These are phyloP conservation scores for Elsinoe arachidis DNA, from an alignment of 2,329 filamentous ascomycete genomes.

Conservation along the genomic window DNA sequence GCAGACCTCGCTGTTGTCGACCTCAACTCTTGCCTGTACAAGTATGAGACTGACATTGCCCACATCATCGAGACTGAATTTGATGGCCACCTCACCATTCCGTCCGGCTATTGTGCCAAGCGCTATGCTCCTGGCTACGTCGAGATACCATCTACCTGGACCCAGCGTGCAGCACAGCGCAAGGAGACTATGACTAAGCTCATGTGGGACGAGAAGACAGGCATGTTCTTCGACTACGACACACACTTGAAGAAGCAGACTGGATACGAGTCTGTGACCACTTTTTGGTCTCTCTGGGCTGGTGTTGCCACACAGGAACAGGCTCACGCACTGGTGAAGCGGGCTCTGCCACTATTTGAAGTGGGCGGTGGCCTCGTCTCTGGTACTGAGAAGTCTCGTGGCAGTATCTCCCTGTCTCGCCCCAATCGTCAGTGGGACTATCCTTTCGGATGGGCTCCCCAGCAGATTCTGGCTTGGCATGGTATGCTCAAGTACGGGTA, in stretches of 20 bases:
- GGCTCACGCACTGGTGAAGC: slow-evolving; percentile 71
- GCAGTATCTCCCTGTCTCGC: slow-evolving; percentile 65
- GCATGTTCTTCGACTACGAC: slow-evolving; percentile 98
- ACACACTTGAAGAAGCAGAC: slow-evolving; percentile 72
- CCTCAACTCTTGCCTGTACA: slow-evolving; percentile 88
- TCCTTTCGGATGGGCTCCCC: slow-evolving; percentile 95
- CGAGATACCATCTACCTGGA: slow-evolving; percentile 82
- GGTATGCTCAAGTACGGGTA: slow-evolving; percentile 88
- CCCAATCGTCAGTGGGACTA: slow-evolving; percentile 98
- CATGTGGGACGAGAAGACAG: slow-evolving; percentile 82
- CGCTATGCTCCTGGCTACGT: slow-evolving; percentile 56
- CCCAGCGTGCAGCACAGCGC: slow-evolving; percentile 74
- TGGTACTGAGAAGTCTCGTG: slow-evolving; percentile 82
- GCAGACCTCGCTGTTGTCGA: slow-evolving; percentile 89
- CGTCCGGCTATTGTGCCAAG: slow-evolving; percentile 68
- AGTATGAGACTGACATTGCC: slow-evolving; percentile 92
- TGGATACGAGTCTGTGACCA: slow-evolving; percentile 83
- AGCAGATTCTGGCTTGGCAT: slow-evolving; percentile 97
- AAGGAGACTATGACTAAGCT: slow-evolving; percentile 85
- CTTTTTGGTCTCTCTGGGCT: slow-evolving; percentile 96
- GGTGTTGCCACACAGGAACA: slow-evolving; percentile 78
- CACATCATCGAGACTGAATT: slow-evolving; percentile 78
- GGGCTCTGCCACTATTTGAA: slow-evolving; percentile 80
- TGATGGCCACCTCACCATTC: slow-evolving; percentile 71
- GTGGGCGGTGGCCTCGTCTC: slow-evolving; percentile 79